Percentiles rank a stretch among this genome's conserved stretches.
These are phyloP conservation scores for Skeletonema tropicum DNA, from an alignment of 108 stramenopile genomes.

Conservation along the genomic window DNA sequence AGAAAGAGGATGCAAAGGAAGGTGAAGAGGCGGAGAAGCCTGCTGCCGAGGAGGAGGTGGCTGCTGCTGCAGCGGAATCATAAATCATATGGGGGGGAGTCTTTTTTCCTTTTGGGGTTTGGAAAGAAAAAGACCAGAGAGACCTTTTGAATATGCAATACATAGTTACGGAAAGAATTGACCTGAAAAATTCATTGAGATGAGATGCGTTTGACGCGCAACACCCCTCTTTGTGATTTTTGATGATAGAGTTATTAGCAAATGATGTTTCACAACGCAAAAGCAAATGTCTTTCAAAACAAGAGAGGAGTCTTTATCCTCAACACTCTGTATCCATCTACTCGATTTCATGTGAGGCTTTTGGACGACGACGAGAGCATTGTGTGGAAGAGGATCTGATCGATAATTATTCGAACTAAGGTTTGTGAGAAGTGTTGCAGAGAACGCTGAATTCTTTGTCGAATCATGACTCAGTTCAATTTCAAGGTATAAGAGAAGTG, in stretches of 20 bases:
- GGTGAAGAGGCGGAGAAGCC: constrained; percentile 30
- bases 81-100: neutral
- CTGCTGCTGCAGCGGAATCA: constrained; percentile 18
- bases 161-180: neutral
- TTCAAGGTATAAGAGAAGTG: no score
- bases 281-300: neutral
- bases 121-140: neutral
- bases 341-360: no score
- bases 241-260: constrained; percentile 5
- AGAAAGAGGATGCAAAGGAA: constrained; percentile 53
- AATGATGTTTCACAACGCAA: constrained; percentile 6
- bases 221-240: neutral
- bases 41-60: constrained; percentile 31
- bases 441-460: no score
- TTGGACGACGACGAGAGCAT: no score
- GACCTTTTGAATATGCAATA: neutral
- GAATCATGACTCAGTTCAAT: no score
- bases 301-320: neutral
- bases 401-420: no score
- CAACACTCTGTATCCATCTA: neutral
- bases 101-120: neutral
- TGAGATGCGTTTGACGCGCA: neutral
- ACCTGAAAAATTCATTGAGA: neutral
- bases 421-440: no score
- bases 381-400: no score